These are phyloP conservation scores for Scenedesmus sp. DNA, from an alignment of 163 green algal species.

Conservation along the genomic window DNA sequence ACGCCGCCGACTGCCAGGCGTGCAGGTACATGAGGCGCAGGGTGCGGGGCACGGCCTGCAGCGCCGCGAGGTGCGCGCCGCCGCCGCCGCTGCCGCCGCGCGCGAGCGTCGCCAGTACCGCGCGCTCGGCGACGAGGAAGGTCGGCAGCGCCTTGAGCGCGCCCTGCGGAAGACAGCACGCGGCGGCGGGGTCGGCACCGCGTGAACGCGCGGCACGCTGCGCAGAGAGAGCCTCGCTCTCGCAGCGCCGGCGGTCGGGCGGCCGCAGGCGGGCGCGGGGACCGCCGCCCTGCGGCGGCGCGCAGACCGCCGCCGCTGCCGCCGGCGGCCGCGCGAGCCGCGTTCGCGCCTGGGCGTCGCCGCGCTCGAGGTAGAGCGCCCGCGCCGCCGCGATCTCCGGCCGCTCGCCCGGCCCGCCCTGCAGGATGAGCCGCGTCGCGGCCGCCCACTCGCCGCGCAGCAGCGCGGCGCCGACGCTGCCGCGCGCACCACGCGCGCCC, in stretches of 20 bases:
- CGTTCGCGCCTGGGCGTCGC: conserved; percentile 42
- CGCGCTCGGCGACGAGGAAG: conserved; percentile 70
- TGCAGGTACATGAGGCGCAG: conserved; percentile 94
- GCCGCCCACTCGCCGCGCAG: conserved; percentile 78
- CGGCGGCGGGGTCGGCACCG: too few species aligned
- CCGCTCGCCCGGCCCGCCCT: conserved; percentile 39
- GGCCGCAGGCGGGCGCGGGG: too few species aligned
- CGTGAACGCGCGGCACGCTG: too few species aligned
- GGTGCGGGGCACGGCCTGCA: conserved; percentile 80
- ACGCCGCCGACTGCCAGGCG: conserved; percentile 91
- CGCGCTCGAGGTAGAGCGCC: conserved; percentile 26
- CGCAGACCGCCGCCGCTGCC: too few species aligned
- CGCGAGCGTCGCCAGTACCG: conserved; percentile 64
- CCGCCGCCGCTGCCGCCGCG: neutral
- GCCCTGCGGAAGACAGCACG: too few species aligned
- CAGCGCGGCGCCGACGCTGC: conserved; percentile 77
- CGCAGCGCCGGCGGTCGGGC: too few species aligned
- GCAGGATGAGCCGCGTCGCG: conserved; percentile 82
- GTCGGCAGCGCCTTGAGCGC: conserved; percentile 69
- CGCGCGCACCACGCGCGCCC: too few species aligned
- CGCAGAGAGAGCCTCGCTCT: too few species aligned
- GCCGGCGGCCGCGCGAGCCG: too few species aligned
- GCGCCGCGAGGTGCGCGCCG: conserved; percentile 45
- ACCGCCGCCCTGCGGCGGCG: too few species aligned
- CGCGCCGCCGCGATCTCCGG: conserved; percentile 45